Percentiles rank a stretch among this genome's conserved stretches.
Conservation (phyloP, 2,329 filamentous ascomycete species). For the Arachnomyces sp. region DNA sequence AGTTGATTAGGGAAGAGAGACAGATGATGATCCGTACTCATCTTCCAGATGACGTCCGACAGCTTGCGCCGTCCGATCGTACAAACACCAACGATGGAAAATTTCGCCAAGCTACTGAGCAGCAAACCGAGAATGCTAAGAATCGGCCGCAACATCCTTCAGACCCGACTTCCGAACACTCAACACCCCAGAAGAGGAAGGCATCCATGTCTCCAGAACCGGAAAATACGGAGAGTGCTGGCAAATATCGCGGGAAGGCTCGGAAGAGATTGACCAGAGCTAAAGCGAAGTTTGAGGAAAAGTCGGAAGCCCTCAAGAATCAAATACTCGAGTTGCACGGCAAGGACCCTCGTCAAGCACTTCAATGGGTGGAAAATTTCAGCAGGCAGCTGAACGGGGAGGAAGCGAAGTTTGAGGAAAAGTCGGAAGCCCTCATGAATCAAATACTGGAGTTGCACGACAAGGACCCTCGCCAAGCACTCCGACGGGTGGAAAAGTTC, state of each 20-base stretch:
- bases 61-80: slow-evolving; percentile 1
- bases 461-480: neutral
- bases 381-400: neutral
- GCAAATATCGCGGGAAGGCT: slow-evolving; percentile 3
- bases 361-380: neutral
- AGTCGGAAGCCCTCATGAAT: slow-evolving; percentile 1
- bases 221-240: slow-evolving; percentile 1
- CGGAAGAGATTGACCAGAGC: neutral
- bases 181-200: slow-evolving; percentile 3
- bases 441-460: slow-evolving; percentile 1
- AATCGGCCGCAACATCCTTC: slow-evolving; percentile 3
- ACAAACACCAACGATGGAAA: neutral
- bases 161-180: slow-evolving; percentile 3
- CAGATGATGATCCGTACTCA: neutral
- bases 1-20: neutral
- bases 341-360: neutral
- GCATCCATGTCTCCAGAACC: slow-evolving; percentile 1
- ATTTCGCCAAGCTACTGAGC: slow-evolving; percentile 2
- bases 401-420: slow-evolving; percentile 1
- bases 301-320: neutral
- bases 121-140: slow-evolving; percentile 1
- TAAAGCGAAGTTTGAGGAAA: slow-evolving; percentile 1
- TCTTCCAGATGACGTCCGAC: neutral
- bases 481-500: neutral
- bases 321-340: slow-evolving; percentile 1